Base-by-base conservation (phyloP, 257 asterid species). In the Primulina huaijiensis region DNA sequence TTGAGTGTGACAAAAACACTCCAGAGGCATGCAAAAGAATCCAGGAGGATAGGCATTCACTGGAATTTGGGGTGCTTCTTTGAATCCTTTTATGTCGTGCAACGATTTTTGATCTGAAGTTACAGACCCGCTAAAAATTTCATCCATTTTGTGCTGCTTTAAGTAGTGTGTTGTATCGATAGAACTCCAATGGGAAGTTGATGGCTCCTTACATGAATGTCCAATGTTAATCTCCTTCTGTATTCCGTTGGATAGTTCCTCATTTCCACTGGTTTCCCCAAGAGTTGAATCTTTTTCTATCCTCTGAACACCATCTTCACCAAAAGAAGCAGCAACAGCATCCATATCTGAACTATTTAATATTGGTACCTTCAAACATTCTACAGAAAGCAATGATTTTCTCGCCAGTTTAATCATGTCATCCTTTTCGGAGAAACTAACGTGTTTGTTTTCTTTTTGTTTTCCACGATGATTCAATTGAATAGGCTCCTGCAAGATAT, bases 371-470 rank as follows among this genome's bases (percentile, higher is more conserved):
- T 69, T 72, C 20, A 19, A 34, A 62, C 70, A 68, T 56, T 77
- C 83, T 37, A 11, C 56, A 30, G 74, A 34, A 57, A 69, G 64
- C 64, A 73, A 69, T n/a, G 62, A 56, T 58, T 71, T 74, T 65
- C 72, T 69, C 53, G 62, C 74, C 30, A 56, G 62, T 57, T 66
- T 69, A 60, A 56, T 75, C 65, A 73, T 65, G 60, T 76, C 81
- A 60, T 83, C 77, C 31, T 73, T 75, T 64, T 80, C 74, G 29
- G 85, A 79, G 79, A 86, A 82, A 71, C 75, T 72, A 70, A 76
- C 86, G 5, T 81, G 85, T 62, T 72, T 83, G 65, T 79, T 46
- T 50, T 43, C 78, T 78, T 75, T 69, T 33, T 71, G 81, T 43
- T 66, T 10, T 46, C 73, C 57, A 52, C 60, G 58, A 2, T 35